phyloP scores from a whole-genome alignment of 345 rosid genomes.

The Psidium guajava region DNA sequence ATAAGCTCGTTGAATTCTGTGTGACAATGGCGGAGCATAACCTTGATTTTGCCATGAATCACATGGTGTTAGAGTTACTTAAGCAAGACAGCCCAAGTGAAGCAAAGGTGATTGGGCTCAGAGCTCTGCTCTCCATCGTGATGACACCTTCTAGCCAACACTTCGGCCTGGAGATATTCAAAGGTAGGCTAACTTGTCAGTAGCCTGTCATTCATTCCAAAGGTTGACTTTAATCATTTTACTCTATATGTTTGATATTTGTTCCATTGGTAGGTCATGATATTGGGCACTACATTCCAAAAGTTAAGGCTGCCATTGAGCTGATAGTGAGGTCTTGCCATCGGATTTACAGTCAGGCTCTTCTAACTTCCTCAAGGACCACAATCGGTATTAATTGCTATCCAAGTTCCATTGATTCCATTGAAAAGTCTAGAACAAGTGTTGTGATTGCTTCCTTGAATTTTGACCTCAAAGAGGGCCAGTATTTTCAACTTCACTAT shows the following conservation, averaged over 20 bases:
- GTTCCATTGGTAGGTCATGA: slow-evolving; percentile 51
- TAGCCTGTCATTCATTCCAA: background rate
- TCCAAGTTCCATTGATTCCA: background rate
- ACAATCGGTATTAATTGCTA: slow-evolving; percentile 43
- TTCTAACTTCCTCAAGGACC: slow-evolving; percentile 82
- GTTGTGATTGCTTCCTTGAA: background rate
- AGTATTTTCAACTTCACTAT: background rate
- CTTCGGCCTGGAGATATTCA: slow-evolving; percentile 82
- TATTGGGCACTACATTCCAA: slow-evolving; percentile 88
- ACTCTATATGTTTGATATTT: slow-evolving; percentile 8
- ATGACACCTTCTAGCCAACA: slow-evolving; percentile 86
- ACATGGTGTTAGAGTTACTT: slow-evolving; percentile 89
- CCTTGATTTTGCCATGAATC: slow-evolving; percentile 99
- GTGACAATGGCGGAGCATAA: slow-evolving; percentile 95
- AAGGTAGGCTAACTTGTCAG: slow-evolving; percentile 30
- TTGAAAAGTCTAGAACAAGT: background rate
- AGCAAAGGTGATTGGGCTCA: slow-evolving; percentile 95
- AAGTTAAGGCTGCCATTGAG: slow-evolving; percentile 96
- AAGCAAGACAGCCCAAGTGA: slow-evolving; percentile 94
- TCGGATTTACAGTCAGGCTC: slow-evolving; percentile 78
- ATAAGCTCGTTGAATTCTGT: slow-evolving; percentile 95
- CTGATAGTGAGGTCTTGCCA: slow-evolving; percentile 87
- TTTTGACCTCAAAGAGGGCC: background rate
- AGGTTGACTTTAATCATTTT: background rate
- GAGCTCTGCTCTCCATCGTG: slow-evolving; percentile 90